Conservation (phyloP, 371 early-diverging fungal species). For the Haplosporangium sp. region DNA sequence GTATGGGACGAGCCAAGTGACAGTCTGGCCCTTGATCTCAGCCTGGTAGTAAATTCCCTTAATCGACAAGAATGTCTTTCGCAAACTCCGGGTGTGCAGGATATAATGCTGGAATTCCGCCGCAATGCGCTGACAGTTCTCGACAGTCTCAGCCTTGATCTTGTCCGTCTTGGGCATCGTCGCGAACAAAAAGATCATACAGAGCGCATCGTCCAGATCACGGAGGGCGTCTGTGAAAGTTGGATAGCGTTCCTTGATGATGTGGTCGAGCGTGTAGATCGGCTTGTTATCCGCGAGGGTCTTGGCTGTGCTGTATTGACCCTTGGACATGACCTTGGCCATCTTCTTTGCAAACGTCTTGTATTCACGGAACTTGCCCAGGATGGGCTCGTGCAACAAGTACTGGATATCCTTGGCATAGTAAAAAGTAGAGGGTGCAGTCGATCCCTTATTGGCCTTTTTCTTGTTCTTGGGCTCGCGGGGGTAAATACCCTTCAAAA, state of each 20-base stretch:
- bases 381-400: constrained; percentile 92
- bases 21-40: constrained; percentile 91
- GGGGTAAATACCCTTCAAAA: constrained; percentile 98
- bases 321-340: constrained; percentile 84
- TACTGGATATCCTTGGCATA: constrained; percentile 95
- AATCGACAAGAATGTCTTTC: constrained; percentile 94
- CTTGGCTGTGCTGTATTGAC: constrained; percentile 81
- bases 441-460: constrained; percentile 93
- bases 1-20: constrained; percentile 97
- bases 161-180: constrained; percentile 83
- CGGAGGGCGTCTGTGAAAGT: constrained; percentile 93
- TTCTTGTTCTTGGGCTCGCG: constrained; percentile 95
- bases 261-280: constrained; percentile 87
- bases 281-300: constrained; percentile 81
- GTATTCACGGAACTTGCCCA: constrained; percentile 91
- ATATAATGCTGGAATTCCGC: constrained; percentile 95
- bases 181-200: constrained; percentile 93
- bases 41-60: constrained; percentile 99
- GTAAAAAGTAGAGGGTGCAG: constrained; percentile 91
- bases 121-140: constrained; percentile 83
- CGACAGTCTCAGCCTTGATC: constrained; percentile 71
- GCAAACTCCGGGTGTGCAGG: constrained; percentile 78
- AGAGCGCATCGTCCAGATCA: constrained; percentile 96
- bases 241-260: constrained; percentile 97
- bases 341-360: constrained; percentile 88